A percentile compares a stretch with the other conserved stretches of the same genome.
phyloP scores from a whole-genome alignment of 2,329 filamentous ascomycete genomes.

The Cryphonectria parasitica region DNA sequence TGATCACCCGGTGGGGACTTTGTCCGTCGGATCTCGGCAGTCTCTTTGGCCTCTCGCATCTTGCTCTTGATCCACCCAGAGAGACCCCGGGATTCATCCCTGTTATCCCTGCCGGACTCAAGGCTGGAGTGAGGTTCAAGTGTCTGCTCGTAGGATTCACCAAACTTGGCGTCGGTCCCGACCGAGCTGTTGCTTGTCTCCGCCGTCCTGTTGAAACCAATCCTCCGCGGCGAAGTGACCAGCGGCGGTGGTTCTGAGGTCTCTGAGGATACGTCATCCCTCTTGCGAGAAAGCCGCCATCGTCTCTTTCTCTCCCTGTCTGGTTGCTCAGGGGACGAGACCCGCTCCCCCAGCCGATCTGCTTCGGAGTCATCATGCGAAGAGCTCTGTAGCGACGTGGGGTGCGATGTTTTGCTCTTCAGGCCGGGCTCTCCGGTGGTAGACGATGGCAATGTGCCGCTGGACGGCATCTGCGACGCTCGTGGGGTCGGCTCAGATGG shows the following conservation, averaged over 20 bases:
- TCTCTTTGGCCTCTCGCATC: constrained; percentile 63
- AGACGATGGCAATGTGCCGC: constrained; percentile 46
- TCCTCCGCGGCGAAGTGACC: constrained; percentile 49
- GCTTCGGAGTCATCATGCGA: constrained; percentile 82
- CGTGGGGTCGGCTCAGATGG: constrained; percentile 52
- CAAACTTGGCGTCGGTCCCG: constrained; percentile 61
- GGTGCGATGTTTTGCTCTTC: constrained; percentile 72
- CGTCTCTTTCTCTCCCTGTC: constrained; percentile 73
- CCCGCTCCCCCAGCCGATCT: constrained; percentile 70
- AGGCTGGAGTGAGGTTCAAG: constrained; percentile 45
- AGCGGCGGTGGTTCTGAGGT: constrained; percentile 36
- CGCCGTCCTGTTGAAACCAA: constrained; percentile 64
- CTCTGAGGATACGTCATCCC: constrained; percentile 57
- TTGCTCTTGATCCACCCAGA: constrained; percentile 64
- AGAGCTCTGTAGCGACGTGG: constrained; percentile 75
- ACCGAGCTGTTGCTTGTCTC: constrained; percentile 71
- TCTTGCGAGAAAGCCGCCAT: constrained; percentile 72
- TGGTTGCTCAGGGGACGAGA: constrained; percentile 44
- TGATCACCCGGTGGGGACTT: constrained; percentile 57
- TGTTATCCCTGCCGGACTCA: constrained; percentile 45
- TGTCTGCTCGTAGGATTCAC: constrained; percentile 54
- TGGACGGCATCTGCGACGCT: constrained; percentile 50
- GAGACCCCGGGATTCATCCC: constrained; percentile 55
- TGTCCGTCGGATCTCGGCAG: constrained; percentile 56
- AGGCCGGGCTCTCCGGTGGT: constrained; percentile 54